Conservation (phyloP, 208 protist species). For the Leishmania amazonensis region DNA sequence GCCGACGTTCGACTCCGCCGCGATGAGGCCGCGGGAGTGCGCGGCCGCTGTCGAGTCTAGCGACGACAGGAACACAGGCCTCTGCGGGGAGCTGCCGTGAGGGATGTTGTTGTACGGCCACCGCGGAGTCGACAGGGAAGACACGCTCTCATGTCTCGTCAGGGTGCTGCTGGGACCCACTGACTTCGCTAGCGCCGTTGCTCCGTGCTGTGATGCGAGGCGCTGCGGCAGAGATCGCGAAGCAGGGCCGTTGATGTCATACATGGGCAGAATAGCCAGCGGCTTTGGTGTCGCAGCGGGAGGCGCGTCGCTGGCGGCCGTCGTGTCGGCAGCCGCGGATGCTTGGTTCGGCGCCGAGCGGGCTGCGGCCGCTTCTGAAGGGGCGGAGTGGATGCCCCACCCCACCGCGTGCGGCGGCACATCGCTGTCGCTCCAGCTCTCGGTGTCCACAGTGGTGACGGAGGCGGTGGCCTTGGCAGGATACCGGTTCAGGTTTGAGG, state of each 20-base stretch:
- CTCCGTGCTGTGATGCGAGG: not conserved
- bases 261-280: too few relatives aligned
- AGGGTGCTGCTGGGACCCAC: not conserved
- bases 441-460: not conserved
- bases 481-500: not conserved
- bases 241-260: not conserved
- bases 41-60: conserved; percentile 25
- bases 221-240: not conserved
- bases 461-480: not conserved
- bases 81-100: conserved; percentile 29
- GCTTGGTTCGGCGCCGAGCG: not conserved
- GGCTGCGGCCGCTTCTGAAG: not conserved
- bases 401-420: not conserved
- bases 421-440: conserved; percentile 3
- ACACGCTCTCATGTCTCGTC: not conserved
- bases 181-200: not conserved
- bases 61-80: conserved; percentile 29
- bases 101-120: conserved; percentile 19
- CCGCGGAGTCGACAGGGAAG: not conserved
- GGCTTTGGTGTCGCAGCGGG: not conserved
- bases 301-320: not conserved
- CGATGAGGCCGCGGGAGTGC: conserved; percentile 23
- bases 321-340: not conserved
- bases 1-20: conserved; percentile 16
- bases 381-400: not conserved